A percentile compares a stretch with the other conserved stretches of the same genome.
phyloP scores from a whole-genome alignment of 495 filamentous ascomycete genomes.

The Tuber microsphaerosporum region DNA sequence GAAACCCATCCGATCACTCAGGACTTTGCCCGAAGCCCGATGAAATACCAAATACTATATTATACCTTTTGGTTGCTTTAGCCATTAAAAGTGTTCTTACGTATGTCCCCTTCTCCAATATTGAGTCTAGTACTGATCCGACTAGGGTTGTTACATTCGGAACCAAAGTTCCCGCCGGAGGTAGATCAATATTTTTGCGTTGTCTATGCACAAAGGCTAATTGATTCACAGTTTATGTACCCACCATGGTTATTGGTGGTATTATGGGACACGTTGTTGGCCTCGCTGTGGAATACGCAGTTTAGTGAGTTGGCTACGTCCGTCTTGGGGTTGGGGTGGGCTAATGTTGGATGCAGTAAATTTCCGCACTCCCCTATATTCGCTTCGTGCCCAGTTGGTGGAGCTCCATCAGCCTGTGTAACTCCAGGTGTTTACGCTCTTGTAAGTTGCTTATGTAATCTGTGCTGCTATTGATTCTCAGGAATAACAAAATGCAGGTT shows the following conservation, averaged over 20 bases:
- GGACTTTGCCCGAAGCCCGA: slow-evolving; percentile 70
- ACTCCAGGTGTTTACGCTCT: slow-evolving; percentile 93
- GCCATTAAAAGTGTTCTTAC: slow-evolving; percentile 85
- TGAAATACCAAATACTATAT: slow-evolving; percentile 65
- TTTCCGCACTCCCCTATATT: slow-evolving; percentile 68
- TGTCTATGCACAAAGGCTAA: slow-evolving; percentile 12
- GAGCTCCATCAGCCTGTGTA: slow-evolving; percentile 73
- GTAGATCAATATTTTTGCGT: slow-evolving; percentile 13
- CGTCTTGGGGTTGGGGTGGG: neutral
- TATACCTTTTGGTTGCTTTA: slow-evolving; percentile 67
- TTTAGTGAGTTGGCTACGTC: slow-evolving; percentile 41
- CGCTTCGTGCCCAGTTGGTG: slow-evolving; percentile 60
- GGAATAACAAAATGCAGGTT: slow-evolving; percentile 42
- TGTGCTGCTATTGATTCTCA: neutral
- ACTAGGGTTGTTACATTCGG: slow-evolving; percentile 41
- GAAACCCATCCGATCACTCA: slow-evolving; percentile 54
- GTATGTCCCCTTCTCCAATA: slow-evolving; percentile 20
- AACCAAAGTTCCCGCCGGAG: slow-evolving; percentile 79
- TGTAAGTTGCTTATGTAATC: slow-evolving; percentile 40
- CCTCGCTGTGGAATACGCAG: slow-evolving; percentile 76
- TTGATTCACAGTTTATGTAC: slow-evolving; percentile 44
- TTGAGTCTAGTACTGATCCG: slow-evolving; percentile 21
- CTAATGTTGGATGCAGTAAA: slow-evolving; percentile 39
- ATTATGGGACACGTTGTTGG: slow-evolving; percentile 84
- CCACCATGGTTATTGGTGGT: slow-evolving; percentile 96